Conservation (phyloP, 1,139 yeast species). For the Candida freyschussii region DNA sequence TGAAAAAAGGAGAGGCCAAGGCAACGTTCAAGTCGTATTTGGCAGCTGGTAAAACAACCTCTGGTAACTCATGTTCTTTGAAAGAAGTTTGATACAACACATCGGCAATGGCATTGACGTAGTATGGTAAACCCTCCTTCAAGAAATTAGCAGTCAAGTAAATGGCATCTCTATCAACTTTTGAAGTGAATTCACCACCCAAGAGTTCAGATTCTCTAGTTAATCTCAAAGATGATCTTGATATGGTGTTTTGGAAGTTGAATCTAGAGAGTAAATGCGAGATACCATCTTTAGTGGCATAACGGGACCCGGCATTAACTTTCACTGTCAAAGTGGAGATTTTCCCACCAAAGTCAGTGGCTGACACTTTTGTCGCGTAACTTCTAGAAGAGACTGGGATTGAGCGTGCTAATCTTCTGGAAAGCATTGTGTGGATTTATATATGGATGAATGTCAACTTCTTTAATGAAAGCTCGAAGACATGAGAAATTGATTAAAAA, state of each 20-base stretch:
- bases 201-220: conserved; percentile 92
- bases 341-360: conserved; percentile 41
- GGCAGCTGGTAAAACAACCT: conserved; percentile 79
- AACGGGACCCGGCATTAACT: conserved; percentile 83
- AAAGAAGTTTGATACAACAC: conserved; percentile 67
- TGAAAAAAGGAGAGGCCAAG: conserved; percentile 45
- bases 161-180: conserved; percentile 79
- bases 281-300: conserved; percentile 70
- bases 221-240: conserved; percentile 86
- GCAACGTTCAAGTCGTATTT: conserved; percentile 50
- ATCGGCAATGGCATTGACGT: conserved; percentile 80
- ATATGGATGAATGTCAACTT: too few species aligned
- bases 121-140: conserved; percentile 86
- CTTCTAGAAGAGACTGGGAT: conserved; percentile 26
- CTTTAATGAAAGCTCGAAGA: too few species aligned
- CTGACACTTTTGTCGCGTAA: conserved; percentile 38
- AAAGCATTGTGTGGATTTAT: conserved; percentile 24
- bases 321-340: conserved; percentile 77
- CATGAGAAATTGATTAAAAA: too few species aligned
- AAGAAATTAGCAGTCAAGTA: conserved; percentile 77
- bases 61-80: conserved; percentile 79
- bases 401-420: conserved; percentile 25
- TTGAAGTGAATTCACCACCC: conserved; percentile 74
- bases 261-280: conserved; percentile 83
- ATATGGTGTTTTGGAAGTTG: conserved; percentile 76